Base-by-base conservation (phyloP, 495 filamentous ascomycete genomes). In the Penicillium desertorum region DNA sequence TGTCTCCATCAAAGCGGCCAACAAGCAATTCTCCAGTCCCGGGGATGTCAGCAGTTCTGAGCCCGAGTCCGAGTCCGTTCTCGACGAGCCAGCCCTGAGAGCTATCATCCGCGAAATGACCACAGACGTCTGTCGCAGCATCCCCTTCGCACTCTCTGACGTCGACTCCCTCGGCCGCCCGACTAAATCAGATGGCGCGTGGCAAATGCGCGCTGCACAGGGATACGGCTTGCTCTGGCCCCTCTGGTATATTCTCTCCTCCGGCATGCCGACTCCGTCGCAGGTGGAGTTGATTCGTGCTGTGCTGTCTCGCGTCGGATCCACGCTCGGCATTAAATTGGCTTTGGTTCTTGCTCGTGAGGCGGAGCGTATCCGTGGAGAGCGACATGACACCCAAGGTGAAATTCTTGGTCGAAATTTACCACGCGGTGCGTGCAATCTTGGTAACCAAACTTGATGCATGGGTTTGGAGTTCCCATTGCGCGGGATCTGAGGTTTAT, bases 201-300 rank as follows among this genome's bases (percentile, higher is more conserved):
- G 55, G 25, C 58, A 62, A 3, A 55, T 73, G 2, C 71, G 74
- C 16, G 72, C 70, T 10, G 69, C 70, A 5, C 67, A 73, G 16
- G 72, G 59, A 0, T 73, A 76, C 30, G 68, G 65, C 17, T 61
- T 76, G 51, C 64, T 77, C 3, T 79, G 76, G 76, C 76, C 76
- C 0, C 54, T 77, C 17, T 79, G 76, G 76, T 74, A 76, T 37
- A 64, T 76, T 12, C 37, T 75, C 7, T 67, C 71, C 14, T 73
- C 61, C 32, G 73, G 71, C 0, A 56, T 77, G 44, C 73, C 75
- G 1, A 73, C 70, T 1, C 61, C 68, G 12, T 49, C 53, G 0
- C 75, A 79, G 57, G 51, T 51, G 2, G 51, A 66, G 9, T 68
- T 71, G 45, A 70, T 76, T 23, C 62, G 67, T 0, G 51, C 53